Conservation (phyloP, 768 basidiomycete species). For the Mycena galericulata region DNA sequence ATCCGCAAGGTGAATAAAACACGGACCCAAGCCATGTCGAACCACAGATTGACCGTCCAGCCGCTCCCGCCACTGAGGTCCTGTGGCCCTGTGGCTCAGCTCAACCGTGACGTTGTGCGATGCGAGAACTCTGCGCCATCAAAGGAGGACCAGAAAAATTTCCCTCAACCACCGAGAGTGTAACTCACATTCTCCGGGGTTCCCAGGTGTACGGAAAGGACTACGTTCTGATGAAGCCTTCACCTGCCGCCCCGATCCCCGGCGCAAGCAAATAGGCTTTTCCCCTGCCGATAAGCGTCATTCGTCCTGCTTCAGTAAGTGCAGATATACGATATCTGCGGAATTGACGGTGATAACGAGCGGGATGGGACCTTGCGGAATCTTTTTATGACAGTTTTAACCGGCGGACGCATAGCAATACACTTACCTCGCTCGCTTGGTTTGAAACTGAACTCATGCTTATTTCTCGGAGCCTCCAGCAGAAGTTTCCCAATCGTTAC, state of each 20-base stretch:
- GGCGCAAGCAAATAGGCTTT: slow-evolving; percentile 82
- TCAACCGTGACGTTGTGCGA: slow-evolving; percentile 78
- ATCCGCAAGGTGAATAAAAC: background rate
- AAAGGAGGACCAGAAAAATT: slow-evolving; percentile 59
- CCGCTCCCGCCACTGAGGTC: slow-evolving; percentile 4
- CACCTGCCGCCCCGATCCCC: slow-evolving; percentile 72
- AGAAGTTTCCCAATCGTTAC: slow-evolving; percentile 68
- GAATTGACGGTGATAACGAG: slow-evolving; percentile 73
- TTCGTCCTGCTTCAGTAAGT: slow-evolving; percentile 71
- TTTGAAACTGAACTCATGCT: slow-evolving; percentile 55
- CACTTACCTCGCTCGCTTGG: slow-evolving; percentile 59
- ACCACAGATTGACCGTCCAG: slow-evolving; percentile 76
- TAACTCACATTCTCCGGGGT: slow-evolving; percentile 64
- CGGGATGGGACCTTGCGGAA: slow-evolving; percentile 62
- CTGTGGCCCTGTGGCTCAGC: slow-evolving; percentile 59
- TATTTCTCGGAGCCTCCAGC: slow-evolving; percentile 51
- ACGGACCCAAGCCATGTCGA: slow-evolving; percentile 83
- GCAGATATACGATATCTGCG: slow-evolving; percentile 74
- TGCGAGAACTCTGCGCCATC: slow-evolving; percentile 65
- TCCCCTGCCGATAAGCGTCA: slow-evolving; percentile 67
- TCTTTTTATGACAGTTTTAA: background rate
- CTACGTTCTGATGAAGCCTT: slow-evolving; percentile 79
- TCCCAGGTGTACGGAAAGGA: slow-evolving; percentile 82
- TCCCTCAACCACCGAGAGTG: too few species aligned
- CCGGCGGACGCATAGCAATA: background rate